Base-by-base conservation (phyloP, 305 asterid species). In the Rubia balearica region DNA sequence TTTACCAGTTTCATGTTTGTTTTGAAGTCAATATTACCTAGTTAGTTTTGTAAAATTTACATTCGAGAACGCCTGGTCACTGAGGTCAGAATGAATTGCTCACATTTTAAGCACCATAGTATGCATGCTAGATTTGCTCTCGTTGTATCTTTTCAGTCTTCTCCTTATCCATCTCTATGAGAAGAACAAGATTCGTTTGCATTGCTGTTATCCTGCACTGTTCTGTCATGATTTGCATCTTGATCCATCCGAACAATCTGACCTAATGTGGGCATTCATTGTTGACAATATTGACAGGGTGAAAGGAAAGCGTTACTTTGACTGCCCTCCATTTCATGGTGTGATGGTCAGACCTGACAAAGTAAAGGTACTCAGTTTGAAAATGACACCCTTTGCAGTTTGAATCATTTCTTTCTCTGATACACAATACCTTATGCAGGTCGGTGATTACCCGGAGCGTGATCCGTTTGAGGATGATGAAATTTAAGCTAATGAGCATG, bases 391-490 rank as follows among this genome's bases (percentile, higher is more conserved):
- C 46, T 13, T 5, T 40, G 65, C 12, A 42, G 67, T 17, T 43
- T 67, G 27, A 9, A 8, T 57, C 53, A 45, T 61, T 22, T 17
- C 66, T 36, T 27, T 56, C 27, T 27, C 11, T n/a, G 22, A 38
- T 24, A n/a, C n/a, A 43, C 38, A 56, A 13, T 46, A 43, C 17
- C 61, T 73, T 48, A 9, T 68, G 22, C 90, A 92, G 98, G 96
- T 88, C 60, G 97, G 97, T 11, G 96, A 88, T 83, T 89, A 86
- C 59, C 96, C 98, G 27, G 97, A 89, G 82, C 85, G 85, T 43
- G 97, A 93, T 80, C 97, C 95, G 3, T 86, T 93, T 19, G 97
- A 91, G 80, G 96, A 93, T 43, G 96, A 93, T 12, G 96, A 93
- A 80, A 87, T 91, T 75, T 91, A 80, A 87, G 88, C 74, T 89